Evolutionary conservation across 2,329 filamentous ascomycete genomes (phyloP).

Genomic region (Monilinia vaccinii-corymbosi): DNA sequence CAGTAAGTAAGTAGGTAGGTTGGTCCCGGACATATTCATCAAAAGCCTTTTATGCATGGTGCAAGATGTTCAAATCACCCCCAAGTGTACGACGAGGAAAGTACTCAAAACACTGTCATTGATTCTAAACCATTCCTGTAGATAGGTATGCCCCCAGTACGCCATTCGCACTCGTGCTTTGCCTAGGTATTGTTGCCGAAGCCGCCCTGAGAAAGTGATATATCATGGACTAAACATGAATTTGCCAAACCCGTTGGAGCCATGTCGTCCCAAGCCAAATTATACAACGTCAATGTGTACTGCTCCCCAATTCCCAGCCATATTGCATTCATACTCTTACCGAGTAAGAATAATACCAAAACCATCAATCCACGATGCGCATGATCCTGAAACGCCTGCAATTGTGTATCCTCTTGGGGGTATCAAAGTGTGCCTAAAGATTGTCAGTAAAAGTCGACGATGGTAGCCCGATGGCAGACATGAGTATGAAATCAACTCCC

Average conservation of each 20-base stretch:
- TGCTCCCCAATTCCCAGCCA: background rate
- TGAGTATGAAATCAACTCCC: background rate
- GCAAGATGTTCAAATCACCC: too few species aligned
- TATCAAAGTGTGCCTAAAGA: constrained; percentile 68
- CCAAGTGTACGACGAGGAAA: background rate
- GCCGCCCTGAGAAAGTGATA: background rate
- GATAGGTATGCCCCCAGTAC: constrained; percentile 2
- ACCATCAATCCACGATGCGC: constrained; percentile 72
- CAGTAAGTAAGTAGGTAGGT: background rate
- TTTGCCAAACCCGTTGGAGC: background rate
- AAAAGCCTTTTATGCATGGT: background rate
- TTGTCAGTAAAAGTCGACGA: background rate
- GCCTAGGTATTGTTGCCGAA: constrained; percentile 1
- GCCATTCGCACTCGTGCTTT: constrained; percentile 1
- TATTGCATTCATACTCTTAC: constrained; percentile 28
- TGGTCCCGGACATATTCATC: background rate
- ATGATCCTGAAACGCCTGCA: constrained; percentile 78
- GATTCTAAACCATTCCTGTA: constrained; percentile 7
- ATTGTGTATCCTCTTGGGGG: constrained; percentile 84
- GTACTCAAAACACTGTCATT: background rate
- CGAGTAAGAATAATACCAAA: constrained; percentile 73
- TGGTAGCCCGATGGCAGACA: background rate
- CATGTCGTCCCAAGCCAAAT: background rate
- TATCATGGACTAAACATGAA: background rate
- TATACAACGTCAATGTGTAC: constrained; percentile 9